Percentiles rank a stretch among this genome's conserved stretches.
Evolutionary conservation across 2,329 filamentous ascomycete genomes (phyloP).

Genomic region (Aspergillus sp.): DNA sequence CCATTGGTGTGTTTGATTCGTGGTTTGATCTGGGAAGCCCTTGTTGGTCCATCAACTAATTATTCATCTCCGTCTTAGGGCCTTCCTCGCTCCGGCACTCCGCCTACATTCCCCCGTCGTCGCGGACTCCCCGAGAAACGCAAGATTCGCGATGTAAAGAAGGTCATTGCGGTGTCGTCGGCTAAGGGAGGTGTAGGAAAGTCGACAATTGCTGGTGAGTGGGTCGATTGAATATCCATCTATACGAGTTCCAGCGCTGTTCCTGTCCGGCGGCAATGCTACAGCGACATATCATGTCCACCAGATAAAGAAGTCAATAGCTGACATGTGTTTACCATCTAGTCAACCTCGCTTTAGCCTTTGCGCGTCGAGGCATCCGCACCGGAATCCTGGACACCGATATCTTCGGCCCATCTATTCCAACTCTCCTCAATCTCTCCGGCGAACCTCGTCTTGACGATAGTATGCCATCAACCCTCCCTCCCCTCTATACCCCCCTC

Average conservation of each 20-base stretch:
- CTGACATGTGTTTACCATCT: background rate
- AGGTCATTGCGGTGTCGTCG: constrained; percentile 94
- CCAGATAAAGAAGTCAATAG: background rate
- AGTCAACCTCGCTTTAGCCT: constrained; percentile 80
- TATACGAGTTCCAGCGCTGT: background rate
- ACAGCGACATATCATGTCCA: background rate
- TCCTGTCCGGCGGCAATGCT: background rate
- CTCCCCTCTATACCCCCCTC: background rate
- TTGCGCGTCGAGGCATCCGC: constrained; percentile 77
- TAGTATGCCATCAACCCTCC: constrained; percentile 54
- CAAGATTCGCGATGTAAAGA: constrained; percentile 78
- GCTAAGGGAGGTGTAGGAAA: constrained; percentile 99
- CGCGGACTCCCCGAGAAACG: constrained; percentile 78
- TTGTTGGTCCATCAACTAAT: background rate
- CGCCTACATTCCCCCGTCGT: constrained; percentile 68
- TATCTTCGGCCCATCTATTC: constrained; percentile 94
- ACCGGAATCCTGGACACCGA: constrained; percentile 91
- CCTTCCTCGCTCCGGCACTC: constrained; percentile 72
- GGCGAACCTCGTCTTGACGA: constrained; percentile 74
- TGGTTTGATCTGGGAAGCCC: background rate
- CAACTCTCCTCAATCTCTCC: constrained; percentile 79
- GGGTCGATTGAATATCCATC: background rate
- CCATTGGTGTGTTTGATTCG: constrained; percentile 64
- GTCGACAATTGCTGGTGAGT: constrained; percentile 78
- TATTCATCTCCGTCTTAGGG: constrained; percentile 57